Conservation (phyloP, 169 alveolate genomes). For the Plasmodium malariae region DNA sequence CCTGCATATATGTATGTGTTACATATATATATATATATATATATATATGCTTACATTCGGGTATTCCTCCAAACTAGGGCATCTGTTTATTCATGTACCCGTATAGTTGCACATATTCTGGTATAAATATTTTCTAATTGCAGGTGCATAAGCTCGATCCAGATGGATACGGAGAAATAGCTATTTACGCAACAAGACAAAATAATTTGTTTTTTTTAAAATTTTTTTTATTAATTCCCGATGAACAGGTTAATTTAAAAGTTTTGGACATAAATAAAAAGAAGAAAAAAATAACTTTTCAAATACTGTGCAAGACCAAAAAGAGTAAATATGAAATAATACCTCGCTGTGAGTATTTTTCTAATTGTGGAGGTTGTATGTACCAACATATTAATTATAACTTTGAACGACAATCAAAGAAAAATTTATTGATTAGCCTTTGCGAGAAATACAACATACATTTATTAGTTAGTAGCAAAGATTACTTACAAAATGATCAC, state of each 20-base stretch:
- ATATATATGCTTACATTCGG: neutral
- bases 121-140: neutral
- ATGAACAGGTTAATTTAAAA: conserved; percentile 71
- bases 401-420: conserved; percentile 50
- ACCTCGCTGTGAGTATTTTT: conserved; percentile 65
- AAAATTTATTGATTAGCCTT: conserved; percentile 33
- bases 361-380: conserved; percentile 74
- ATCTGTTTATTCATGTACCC: too few species aligned
- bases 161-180: conserved; percentile 72
- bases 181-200: conserved; percentile 49
- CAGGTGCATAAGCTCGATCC: conserved; percentile 66
- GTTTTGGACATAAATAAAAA: conserved; percentile 62
- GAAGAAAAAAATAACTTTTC: conserved; percentile 56
- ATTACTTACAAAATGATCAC: conserved; percentile 54
- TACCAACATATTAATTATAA: conserved; percentile 65
- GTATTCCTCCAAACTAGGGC: neutral
- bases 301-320: conserved; percentile 62
- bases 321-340: conserved; percentile 67
- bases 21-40: conserved; percentile 10
- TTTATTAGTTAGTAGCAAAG: conserved; percentile 24
- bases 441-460: conserved; percentile 61
- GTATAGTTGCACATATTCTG: too few species aligned
- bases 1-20: neutral
- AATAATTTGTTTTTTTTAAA: conserved; percentile 41
- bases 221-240: conserved; percentile 70